phyloP scores from a whole-genome alignment of 2,329 filamentous ascomycete species.

The Verticillium alfalfae region DNA sequence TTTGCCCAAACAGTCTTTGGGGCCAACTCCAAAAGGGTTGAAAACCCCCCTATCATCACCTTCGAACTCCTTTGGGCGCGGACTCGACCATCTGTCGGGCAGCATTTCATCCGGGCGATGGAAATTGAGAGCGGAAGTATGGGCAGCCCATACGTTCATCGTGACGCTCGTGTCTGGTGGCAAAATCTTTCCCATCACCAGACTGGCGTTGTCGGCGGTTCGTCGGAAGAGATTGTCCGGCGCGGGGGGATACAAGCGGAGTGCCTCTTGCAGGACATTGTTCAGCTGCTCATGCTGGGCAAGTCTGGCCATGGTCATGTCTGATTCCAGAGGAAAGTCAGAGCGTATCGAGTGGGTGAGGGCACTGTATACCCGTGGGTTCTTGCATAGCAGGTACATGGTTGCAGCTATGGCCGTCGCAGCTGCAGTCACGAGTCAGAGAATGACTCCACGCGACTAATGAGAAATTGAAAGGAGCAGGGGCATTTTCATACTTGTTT shows the following conservation, averaged over 20 bases:
- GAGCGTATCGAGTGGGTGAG: background rate
- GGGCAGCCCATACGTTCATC: constrained; percentile 21
- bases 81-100: constrained; percentile 23
- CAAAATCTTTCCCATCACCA: constrained; percentile 7
- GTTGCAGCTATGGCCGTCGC: background rate
- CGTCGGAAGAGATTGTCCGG: constrained; percentile 9
- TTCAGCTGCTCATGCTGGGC: constrained; percentile 16
- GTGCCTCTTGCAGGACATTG: constrained; percentile 9
- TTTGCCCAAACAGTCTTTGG: constrained; percentile 7
- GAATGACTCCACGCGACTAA: background rate
- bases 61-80: background rate
- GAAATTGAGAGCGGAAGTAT: constrained; percentile 25
- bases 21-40: constrained; percentile 6
- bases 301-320: constrained; percentile 10
- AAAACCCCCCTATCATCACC: constrained; percentile 4
- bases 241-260: constrained; percentile 9
- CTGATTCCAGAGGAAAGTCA: background rate
- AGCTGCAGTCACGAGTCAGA: constrained; percentile 3
- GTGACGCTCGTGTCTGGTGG: constrained; percentile 9
- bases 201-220: constrained; percentile 8
- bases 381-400: background rate
- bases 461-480: too few relatives aligned
- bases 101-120: constrained; percentile 22
- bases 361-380: too few relatives aligned
- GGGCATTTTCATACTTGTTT: background rate